A percentile compares a stretch with the other conserved stretches of the same genome.
These are phyloP conservation scores for Edaphochlamys debaryana DNA, from an alignment of 139 green algal genomes.

Conservation along the genomic window DNA sequence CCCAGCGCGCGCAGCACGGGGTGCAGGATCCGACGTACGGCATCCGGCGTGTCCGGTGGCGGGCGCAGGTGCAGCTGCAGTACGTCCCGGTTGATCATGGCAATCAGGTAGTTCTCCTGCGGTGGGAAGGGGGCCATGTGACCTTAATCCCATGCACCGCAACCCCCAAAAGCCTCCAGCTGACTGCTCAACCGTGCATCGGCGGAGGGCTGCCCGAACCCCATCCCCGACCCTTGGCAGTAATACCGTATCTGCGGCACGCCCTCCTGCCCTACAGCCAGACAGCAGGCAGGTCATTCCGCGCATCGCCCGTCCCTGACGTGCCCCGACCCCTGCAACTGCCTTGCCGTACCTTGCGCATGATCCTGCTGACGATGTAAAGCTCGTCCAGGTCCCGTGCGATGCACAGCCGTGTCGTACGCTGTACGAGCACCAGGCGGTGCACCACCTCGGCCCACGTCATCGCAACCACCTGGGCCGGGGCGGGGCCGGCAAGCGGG, in stretches of 20 bases:
- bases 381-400: conserved; percentile 85
- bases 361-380: conserved; percentile 91
- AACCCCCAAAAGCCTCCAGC: no score
- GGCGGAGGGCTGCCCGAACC: no score
- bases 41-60: conserved; percentile 37
- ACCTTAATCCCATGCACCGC: no score
- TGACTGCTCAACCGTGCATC: no score
- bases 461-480: conserved; percentile 55
- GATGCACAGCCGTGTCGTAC: conserved; percentile 79
- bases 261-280: no score
- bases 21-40: conserved; percentile 18
- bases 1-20: conserved; percentile 4
- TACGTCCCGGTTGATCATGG: conserved; percentile 87
- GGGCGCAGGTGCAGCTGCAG: conserved; percentile 70
- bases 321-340: no score
- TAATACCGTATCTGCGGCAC: no score
- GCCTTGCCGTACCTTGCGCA: conserved; percentile 85
- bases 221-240: no score
- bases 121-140: no score
- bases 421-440: conserved; percentile 86
- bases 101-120: conserved; percentile 93
- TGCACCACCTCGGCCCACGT: conserved; percentile 91
- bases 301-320: no score
- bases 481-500: not conserved
- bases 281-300: no score